Evolutionary conservation across 129 eudicot genomes (phyloP).

Genomic region (Rutidosis leptorrhynchoides): DNA sequence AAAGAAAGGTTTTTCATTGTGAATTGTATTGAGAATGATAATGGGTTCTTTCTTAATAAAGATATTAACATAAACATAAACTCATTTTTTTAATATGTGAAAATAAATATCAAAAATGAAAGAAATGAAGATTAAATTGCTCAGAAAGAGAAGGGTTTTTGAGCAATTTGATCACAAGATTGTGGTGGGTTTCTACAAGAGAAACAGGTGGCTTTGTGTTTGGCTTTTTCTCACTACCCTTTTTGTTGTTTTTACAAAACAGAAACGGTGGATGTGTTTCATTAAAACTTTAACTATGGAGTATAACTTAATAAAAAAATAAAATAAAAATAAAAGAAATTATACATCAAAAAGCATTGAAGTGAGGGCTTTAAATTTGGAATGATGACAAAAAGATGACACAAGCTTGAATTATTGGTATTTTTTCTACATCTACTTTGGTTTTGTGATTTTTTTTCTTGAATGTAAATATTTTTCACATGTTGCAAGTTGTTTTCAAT

Average conservation of each 20-base stretch:
- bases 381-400: conserved; percentile 40
- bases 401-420: conserved; percentile 40
- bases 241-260: conserved; percentile 32
- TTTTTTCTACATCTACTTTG: conserved; percentile 40
- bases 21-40: conserved; percentile 19
- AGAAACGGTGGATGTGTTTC: conserved; percentile 29
- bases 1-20: conserved; percentile 23
- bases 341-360: conserved; percentile 24
- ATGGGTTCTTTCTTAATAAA: conserved; percentile 27
- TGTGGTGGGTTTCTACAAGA: conserved; percentile 52
- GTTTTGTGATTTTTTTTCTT: not conserved
- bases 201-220: conserved; percentile 58
- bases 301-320: too few relatives aligned
- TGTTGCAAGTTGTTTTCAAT: conserved; percentile 5
- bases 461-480: not conserved
- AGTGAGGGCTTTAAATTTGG: conserved; percentile 40
- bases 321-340: conserved; percentile 16
- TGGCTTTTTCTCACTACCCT: conserved; percentile 40
- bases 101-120: conserved; percentile 24
- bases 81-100: conserved; percentile 39
- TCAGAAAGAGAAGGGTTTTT: conserved; percentile 34
- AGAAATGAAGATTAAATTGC: conserved; percentile 33
- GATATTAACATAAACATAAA: conserved; percentile 21
- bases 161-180: conserved; percentile 41
- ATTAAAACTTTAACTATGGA: not conserved